Base-by-base conservation (phyloP, 371 early-diverging fungal species). In the Phascolomyces articulosus region DNA sequence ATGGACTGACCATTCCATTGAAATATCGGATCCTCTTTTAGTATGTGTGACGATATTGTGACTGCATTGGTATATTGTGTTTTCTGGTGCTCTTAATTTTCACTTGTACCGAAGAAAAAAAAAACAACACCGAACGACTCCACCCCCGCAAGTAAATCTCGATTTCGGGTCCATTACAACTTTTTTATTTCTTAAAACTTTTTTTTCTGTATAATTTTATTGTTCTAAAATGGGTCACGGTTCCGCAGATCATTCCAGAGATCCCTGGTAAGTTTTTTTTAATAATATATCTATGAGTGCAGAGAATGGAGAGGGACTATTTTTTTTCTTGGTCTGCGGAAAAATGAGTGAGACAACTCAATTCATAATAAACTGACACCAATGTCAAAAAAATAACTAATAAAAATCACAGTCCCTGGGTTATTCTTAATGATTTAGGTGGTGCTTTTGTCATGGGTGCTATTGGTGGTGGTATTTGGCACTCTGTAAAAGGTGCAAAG, bases 381-480 rank as follows among this genome's bases (percentile, higher is more conserved):
- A 44, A 28, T 20, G 24, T 29, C 28, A 54, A 40, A 63, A 28
- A n/a, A 51, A 40, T 11, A 31, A 41, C 41, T 40, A 40, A 15
- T 18, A 28, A 40, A 31, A 49, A 10, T 34, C 0, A 34, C 28
- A 91, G 96, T 76, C 98, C 98, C 60, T 98, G 95, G 91, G 91
- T 92, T 55, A 95, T 98, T 73, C 90, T 98, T 59, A 93, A 95
- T 81, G 99, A 98, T 82, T 82, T 93, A 53, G 99, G 99, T 62
- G 94, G 91, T 73, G 98, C 97, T 21, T 98, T 98, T 75, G 91
- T 90, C 71, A 96, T 98, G 95, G 99, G 99, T 66, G 94, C 95
- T 54, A 88, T 98, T 62, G 96, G 97, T 73, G 97, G 98, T 67
- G 91, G 95, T 76, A 85, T 95, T 64, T 96, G 96, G 96, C 95